phyloP scores from a whole-genome alignment of 1,139 yeast species.

The Saccharomycopsis hybrid region DNA sequence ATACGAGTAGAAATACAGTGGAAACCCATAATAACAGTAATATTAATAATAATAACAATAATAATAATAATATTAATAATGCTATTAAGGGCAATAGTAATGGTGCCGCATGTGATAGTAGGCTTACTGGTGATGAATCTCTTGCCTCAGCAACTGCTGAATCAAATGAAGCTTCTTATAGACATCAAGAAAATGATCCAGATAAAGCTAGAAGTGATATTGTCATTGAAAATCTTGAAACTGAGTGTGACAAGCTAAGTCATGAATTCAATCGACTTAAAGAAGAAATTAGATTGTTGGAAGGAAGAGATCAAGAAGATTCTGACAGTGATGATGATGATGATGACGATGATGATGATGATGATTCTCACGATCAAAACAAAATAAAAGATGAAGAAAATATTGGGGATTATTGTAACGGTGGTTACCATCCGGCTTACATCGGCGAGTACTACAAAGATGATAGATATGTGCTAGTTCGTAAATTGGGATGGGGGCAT shows the following conservation, averaged over 20 bases:
- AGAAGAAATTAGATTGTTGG: constrained; percentile 3
- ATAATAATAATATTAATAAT: too few relatives aligned
- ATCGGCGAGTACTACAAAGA: constrained; percentile 70
- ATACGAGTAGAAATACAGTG: background rate
- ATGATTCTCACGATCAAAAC: constrained; percentile 22
- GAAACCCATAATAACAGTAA: background rate
- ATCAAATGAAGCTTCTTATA: background rate
- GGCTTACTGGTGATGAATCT: too few relatives aligned
- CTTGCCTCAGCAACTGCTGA: background rate
- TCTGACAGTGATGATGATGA: constrained; percentile 13
- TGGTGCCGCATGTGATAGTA: too few relatives aligned
- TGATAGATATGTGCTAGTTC: constrained; percentile 47
- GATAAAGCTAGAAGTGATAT: constrained; percentile 7
- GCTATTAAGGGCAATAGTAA: too few relatives aligned
- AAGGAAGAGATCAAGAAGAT: constrained; percentile 6
- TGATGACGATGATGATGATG: constrained; percentile 16
- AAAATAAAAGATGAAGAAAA: constrained; percentile 59
- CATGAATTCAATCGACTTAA: constrained; percentile 1
- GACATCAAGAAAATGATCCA: background rate
- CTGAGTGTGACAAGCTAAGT: constrained; percentile 10
- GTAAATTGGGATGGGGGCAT: constrained; percentile 91
- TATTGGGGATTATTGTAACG: constrained; percentile 62
- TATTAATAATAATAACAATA: background rate
- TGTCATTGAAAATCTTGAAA: constrained; percentile 12
- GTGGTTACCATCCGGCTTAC: constrained; percentile 84